Conservation (phyloP, 129 eudicot genomes). For the Centaurea solstitialis region DNA sequence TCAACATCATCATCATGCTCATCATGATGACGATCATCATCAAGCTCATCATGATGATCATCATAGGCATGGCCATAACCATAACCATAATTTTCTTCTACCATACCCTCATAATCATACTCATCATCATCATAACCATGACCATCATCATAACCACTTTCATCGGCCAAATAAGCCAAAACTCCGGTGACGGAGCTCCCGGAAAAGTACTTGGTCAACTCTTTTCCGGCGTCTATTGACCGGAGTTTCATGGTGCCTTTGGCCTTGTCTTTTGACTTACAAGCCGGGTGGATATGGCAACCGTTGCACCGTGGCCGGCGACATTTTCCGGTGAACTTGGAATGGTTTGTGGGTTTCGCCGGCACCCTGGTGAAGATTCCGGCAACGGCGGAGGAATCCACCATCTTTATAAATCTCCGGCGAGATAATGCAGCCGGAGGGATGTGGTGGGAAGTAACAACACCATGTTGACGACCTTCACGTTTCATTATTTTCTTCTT, state of each 20-base stretch:
- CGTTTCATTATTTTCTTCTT: constrained; percentile 42
- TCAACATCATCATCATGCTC: not conserved
- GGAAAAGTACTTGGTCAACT: constrained; percentile 25
- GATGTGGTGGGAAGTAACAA: constrained; percentile 39
- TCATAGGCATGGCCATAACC: not conserved
- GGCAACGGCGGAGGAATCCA: constrained; percentile 37
- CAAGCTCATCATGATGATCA: constrained; percentile 5
- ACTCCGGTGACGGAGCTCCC: constrained; percentile 42
- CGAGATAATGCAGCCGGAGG: constrained; percentile 9
- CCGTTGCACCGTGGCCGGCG: constrained; percentile 42
- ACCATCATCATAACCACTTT: constrained; percentile 14
- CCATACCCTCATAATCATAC: not conserved
- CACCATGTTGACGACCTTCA: constrained; percentile 67
- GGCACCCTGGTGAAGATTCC: constrained; percentile 56
- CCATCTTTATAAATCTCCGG: constrained; percentile 3
- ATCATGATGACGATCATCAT: not conserved
- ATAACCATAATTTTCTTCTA: constrained; percentile 16
- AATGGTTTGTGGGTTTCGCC: constrained; percentile 66
- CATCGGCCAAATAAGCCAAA: constrained; percentile 48
- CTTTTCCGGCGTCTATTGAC: constrained; percentile 30
- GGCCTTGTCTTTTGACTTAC: constrained; percentile 58
- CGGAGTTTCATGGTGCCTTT: constrained; percentile 56
- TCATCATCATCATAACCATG: constrained; percentile 18
- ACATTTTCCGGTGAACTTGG: constrained; percentile 72
- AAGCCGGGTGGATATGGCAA: constrained; percentile 50